Percentiles rank a stretch among this genome's conserved stretches.
These are phyloP conservation scores for Puccinia coronata DNA, from an alignment of 1,284 basidiomycete species.

Conservation along the genomic window DNA sequence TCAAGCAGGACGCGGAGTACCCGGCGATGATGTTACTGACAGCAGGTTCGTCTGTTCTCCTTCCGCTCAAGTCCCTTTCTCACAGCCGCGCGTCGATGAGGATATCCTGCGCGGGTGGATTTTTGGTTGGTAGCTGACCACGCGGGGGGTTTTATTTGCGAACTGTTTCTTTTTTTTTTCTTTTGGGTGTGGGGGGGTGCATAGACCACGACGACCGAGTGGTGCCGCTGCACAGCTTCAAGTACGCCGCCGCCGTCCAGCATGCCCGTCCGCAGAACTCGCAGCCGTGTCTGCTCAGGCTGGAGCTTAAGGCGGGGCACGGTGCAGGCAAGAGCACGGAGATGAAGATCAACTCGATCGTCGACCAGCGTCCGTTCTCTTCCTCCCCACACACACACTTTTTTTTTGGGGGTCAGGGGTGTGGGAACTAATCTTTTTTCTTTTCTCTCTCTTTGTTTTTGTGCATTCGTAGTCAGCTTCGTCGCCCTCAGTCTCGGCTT, in stretches of 20 bases:
- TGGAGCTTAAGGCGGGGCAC: slow-evolving; percentile 77
- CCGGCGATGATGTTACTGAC: slow-evolving; percentile 73
- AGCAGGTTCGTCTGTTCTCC: slow-evolving; percentile 67
- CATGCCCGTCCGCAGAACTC: slow-evolving; percentile 65
- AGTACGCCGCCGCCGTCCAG: slow-evolving; percentile 73
- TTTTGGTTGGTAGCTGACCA: no score
- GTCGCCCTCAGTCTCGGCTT: slow-evolving; percentile 60
- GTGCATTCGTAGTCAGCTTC: slow-evolving; percentile 61
- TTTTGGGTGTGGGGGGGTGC: no score
- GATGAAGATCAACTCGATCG: slow-evolving; percentile 72
- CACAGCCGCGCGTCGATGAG: no score
- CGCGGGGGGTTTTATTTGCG: no score
- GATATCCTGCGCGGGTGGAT: no score
- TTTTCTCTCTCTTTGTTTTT: not conserved
- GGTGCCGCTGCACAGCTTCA: slow-evolving; percentile 78
- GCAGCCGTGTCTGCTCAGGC: slow-evolving; percentile 71
- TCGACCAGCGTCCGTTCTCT: slow-evolving; percentile 67
- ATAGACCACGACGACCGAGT: slow-evolving; percentile 71
- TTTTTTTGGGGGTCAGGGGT: not conserved
- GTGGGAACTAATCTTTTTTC: not conserved
- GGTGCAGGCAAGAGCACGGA: slow-evolving; percentile 76
- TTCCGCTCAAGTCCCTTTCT: not conserved
- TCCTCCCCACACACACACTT: not conserved
- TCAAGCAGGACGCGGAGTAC: slow-evolving; percentile 63
- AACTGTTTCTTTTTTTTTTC: no score